These are phyloP conservation scores for Lachnellula arida DNA, from an alignment of 2,329 filamentous ascomycete genomes.

Conservation along the genomic window DNA sequence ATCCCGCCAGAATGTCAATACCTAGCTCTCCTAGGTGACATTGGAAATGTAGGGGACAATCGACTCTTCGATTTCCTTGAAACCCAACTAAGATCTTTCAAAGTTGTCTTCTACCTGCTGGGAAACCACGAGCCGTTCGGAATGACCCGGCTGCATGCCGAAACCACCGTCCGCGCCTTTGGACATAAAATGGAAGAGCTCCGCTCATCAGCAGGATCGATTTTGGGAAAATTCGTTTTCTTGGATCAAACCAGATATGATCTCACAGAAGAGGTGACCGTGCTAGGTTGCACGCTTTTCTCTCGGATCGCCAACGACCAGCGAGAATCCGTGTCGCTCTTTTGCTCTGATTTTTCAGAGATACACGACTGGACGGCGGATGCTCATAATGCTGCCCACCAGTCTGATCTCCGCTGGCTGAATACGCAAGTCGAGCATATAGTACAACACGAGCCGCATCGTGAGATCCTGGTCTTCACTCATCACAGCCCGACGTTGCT, in stretches of 20 bases:
- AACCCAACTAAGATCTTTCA: conserved; percentile 5
- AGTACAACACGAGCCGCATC: conserved; percentile 27
- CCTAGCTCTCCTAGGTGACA: conserved; percentile 10
- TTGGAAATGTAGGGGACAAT: conserved; percentile 4
- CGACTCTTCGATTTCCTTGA: conserved; percentile 3
- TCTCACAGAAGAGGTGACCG: conserved; percentile 33
- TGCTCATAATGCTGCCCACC: conserved; percentile 6
- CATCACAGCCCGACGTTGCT: conserved; percentile 34
- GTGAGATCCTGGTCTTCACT: conserved; percentile 36
- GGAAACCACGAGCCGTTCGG: conserved; percentile 8
- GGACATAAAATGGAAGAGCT: conserved; percentile 8
- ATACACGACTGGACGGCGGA: conserved; percentile 6
- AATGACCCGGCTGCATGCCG: conserved; percentile 2
- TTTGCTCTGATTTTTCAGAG: conserved; percentile 11
- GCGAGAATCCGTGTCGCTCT: conserved; percentile 18
- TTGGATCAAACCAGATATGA: conserved; percentile 38
- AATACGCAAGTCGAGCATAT: conserved; percentile 35
- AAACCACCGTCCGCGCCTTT: conserved; percentile 2
- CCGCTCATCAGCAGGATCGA: conserved; percentile 4
- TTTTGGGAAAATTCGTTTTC: conserved; percentile 32
- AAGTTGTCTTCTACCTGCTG: conserved; percentile 8
- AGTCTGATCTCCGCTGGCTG: conserved; percentile 34
- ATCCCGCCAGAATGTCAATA: conserved; percentile 9
- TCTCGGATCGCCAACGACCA: conserved; percentile 40
- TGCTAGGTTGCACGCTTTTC: conserved; percentile 47